Conservation (phyloP, 139 green algal genomes). For the Klebsormidium nitens region DNA sequence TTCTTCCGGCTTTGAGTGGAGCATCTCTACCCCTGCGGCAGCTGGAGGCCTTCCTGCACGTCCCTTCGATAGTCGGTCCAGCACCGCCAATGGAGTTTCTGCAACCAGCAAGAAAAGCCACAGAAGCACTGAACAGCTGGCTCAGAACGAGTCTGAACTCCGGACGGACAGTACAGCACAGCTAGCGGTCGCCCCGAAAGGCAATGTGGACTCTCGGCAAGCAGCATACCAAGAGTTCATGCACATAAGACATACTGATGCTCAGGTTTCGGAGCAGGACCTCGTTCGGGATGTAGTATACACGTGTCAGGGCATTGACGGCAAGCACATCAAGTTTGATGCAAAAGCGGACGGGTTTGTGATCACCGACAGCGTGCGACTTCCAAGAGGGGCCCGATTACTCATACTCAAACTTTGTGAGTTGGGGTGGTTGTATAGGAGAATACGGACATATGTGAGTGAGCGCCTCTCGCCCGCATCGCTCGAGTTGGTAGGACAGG, state of each 20-base stretch:
- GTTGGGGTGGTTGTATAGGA: constrained; percentile 44
- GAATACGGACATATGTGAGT: constrained; percentile 9
- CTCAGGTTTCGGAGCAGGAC: constrained; percentile 49
- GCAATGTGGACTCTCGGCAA: neutral
- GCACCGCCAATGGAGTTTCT: no score
- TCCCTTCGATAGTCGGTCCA: no score
- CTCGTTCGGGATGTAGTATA: constrained; percentile 82
- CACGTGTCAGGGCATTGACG: constrained; percentile 67
- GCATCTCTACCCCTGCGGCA: no score
- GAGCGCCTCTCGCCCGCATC: neutral
- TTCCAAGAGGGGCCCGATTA: no score
- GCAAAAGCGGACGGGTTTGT: constrained; percentile 17
- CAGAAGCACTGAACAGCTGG: no score
- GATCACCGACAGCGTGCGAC: no score
- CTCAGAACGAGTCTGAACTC: no score
- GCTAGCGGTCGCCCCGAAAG: neutral
- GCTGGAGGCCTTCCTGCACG: no score
- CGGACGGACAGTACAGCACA: neutral
- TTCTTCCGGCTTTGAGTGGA: no score
- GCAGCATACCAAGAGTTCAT: neutral
- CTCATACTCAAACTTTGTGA: constrained; percentile 28
- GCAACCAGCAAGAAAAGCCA: no score
- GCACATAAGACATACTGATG: no score
- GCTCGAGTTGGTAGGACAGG: constrained; percentile 56
- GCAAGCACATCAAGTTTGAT: constrained; percentile 50